Evolutionary conservation across 805 yeast genomes (phyloP), one percentile per base, ranked within the genome.

Genomic region (Hanseniaspora thailandica): DNA sequence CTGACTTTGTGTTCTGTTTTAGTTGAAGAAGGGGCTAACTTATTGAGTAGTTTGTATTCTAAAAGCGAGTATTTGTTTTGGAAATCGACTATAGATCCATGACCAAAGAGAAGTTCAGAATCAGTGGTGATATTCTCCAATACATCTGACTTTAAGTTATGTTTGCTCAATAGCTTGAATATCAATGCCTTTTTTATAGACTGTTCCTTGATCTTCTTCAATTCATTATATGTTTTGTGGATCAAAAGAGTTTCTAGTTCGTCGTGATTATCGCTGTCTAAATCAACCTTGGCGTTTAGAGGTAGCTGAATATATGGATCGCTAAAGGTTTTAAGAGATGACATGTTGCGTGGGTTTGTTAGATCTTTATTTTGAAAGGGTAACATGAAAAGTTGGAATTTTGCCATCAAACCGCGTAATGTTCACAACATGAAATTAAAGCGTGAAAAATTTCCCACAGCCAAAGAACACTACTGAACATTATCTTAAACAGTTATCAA

Each of bases 31-130:
- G 25, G 19, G n/a, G 3, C 13, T 8, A 36, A 13, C 23, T 20
- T 36, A 19, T 36, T 10, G 15, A 43, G 19, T 13, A 47, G 31
- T 5, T 41, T n/a, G 19, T 17, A 52, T 19, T 52, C 55, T 15
- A 35, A 34, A 4, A 26, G 26, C 3, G 47, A 40, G 41, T 28
- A 52, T 20, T 41, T 40, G 7, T 41, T 30, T 28, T 52, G 55
- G 20, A 45, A 52, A 6, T 46, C 52, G 5, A 31, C 35, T 5
- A 52, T 10, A 13, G 47, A 33, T 15, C 53, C 53, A 26, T 41
- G 25, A 5, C 53, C 53, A 10, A 49, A 43, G 3, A 49, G 12
- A 17, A 49, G 19, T 5, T 23, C 34, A 12, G 28, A 8, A 34
- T 34, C 23, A 10, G 9, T 17, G 8, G 35, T 22, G 13, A 49